Evolutionary conservation across 148 eudicot species (phyloP), one percentile per base, ranked within the genome.

Genomic region (Rhododendron kiyosumense): DNA sequence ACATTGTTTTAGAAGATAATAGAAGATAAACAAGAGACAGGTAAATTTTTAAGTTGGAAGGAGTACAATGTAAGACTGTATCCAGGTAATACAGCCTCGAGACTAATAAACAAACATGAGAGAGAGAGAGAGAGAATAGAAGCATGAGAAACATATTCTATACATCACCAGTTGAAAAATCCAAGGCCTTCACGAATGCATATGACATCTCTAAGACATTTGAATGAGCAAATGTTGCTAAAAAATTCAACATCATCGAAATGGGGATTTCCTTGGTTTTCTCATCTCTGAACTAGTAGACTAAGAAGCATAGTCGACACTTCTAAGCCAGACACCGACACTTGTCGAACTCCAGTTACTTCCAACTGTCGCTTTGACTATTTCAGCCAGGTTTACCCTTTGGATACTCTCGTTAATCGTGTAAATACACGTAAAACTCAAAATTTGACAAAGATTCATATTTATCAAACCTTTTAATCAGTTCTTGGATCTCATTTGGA

Each of bases 31-130:
- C 59, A 46, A 86, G 81, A 30, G 34, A 41, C 45, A 28, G 9
- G 63, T 5, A 81, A 81, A 86, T 85, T 88, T 86, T 63, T 88
- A 86, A 85, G 86, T 85, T 45, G 87, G 83, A 84, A 85, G 49
- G 81, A 79, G 81, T 90, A 52, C 51, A 65, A 86, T 82, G 85
- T 84, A 85, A 89, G 79, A 88, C 88, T 76, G 85, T 88, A 88
- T 87, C 88, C 91, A 90, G 90, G 69, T 93, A 88, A 90, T 86
- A 87, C 84, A 84, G 86, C 90, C 86, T 88, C 89, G 87, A 82
- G 83, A 81, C 86, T 78, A 80, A 78, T 78, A 91, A 87, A 90
- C 82, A 80, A 83, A 24, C 71, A 38, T 84, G 36, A 69, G 75
- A 28, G 36, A 28, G 75, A 69, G 74, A 67, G 87, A 84, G 88